A percentile compares a stretch with the other conserved stretches of the same genome.
Evolutionary conservation across 345 rosid species (phyloP).

Genomic region (Sisymbrium altissimum): DNA sequence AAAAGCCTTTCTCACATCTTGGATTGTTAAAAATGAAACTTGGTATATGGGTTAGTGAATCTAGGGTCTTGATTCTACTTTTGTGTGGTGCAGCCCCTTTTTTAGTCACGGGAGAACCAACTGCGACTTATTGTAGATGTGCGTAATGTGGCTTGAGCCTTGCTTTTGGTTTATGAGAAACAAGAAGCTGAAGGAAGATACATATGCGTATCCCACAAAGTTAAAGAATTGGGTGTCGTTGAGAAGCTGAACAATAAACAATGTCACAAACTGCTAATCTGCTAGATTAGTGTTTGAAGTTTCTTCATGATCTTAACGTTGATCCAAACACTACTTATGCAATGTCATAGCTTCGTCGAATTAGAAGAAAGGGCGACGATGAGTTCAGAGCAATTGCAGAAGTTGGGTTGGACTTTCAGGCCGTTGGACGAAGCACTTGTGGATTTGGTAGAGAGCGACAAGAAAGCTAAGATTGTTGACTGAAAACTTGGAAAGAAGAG

Average conservation of each 20-base stretch:
- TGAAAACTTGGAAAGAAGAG: conserved; percentile 10
- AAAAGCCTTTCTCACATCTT: background rate
- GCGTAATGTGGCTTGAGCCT: conserved; percentile 60
- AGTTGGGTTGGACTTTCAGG: conserved; percentile 54
- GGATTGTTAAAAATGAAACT: background rate
- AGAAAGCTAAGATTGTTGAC: conserved; percentile 45
- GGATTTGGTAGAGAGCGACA: conserved; percentile 51
- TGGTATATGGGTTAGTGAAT: conserved; percentile 11
- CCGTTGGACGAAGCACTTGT: conserved; percentile 53
- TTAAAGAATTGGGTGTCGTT: conserved; percentile 32
- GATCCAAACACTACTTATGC: background rate
- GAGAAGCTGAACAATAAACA: conserved; percentile 38
- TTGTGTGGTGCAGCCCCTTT: conserved; percentile 34
- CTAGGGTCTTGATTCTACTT: background rate
- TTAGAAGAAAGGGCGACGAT: conserved; percentile 18
- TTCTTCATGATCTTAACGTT: background rate
- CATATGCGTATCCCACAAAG: conserved; percentile 41
- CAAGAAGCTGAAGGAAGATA: conserved; percentile 70
- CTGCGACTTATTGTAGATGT: conserved; percentile 41
- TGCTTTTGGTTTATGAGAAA: conserved; percentile 58
- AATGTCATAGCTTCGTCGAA: conserved; percentile 38
- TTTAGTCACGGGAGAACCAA: conserved; percentile 39
- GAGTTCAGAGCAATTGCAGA: conserved; percentile 47
- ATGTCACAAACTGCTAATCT: background rate
- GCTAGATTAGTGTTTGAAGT: background rate